These are phyloP conservation scores for Escallonia herrerae DNA, from an alignment of 129 eudicot genomes.

Conservation along the genomic window DNA sequence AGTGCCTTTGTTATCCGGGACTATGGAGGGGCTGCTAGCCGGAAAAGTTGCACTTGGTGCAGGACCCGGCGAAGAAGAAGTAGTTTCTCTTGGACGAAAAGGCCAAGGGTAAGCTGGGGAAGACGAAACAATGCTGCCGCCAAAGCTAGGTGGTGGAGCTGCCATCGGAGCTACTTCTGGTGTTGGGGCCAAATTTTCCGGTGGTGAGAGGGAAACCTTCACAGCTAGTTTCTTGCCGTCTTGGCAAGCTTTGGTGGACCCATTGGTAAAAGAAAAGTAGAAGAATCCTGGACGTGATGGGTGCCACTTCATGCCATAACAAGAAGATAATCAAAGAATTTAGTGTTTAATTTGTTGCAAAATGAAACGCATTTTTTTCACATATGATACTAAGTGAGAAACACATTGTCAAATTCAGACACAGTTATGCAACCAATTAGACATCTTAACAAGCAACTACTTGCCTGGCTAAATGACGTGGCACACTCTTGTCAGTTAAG, in stretches of 20 bases:
- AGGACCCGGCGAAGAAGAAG: conserved; percentile 45
- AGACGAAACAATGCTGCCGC: conserved; percentile 49
- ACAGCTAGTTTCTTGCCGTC: conserved; percentile 63
- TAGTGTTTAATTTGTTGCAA: no score
- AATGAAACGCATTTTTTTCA: no score
- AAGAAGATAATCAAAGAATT: no score
- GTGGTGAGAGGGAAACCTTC: conserved; percentile 42
- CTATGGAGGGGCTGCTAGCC: conserved; percentile 26
- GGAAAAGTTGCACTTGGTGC: conserved; percentile 38
- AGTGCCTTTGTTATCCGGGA: conserved; percentile 25
- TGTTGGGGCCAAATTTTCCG: conserved; percentile 28
- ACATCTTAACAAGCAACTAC: no score
- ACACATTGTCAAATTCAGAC: no score
- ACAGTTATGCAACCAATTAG: no score
- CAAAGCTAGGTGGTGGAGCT: conserved; percentile 36
- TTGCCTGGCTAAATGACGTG: no score
- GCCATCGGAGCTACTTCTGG: conserved; percentile 34
- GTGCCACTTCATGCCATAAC: conserved; percentile 53
- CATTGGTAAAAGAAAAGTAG: conserved; percentile 85
- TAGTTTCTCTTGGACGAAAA: conserved; percentile 52
- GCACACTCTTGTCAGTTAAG: no score
- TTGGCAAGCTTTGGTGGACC: conserved; percentile 48
- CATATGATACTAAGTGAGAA: no score
- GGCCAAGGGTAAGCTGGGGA: conserved; percentile 96
- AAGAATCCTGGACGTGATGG: conserved; percentile 74